phyloP scores from a whole-genome alignment of 495 filamentous ascomycete species.

The Daldinia decipiens region DNA sequence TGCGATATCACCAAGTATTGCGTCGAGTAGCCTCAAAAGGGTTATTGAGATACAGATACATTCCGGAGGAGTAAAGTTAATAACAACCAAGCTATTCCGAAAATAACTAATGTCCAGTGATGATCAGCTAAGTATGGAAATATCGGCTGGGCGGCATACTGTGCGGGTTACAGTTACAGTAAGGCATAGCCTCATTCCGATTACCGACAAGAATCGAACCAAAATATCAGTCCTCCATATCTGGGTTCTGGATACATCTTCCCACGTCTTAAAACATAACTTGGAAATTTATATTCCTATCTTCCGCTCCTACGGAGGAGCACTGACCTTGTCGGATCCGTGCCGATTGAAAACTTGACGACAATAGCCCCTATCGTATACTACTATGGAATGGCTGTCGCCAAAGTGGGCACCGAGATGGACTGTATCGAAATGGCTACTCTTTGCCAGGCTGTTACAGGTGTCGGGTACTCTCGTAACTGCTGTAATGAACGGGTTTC shows the following conservation, averaged over 20 bases:
- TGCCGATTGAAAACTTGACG: conserved; percentile 16
- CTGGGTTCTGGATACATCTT: conserved; percentile 8
- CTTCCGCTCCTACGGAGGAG: conserved; percentile 18
- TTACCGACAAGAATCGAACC: conserved; percentile 20
- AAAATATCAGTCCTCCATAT: conserved; percentile 17
- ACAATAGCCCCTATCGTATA: conserved; percentile 9
- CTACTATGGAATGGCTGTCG: conserved; percentile 48
- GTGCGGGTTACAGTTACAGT: conserved; percentile 33
- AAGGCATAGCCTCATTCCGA: conserved; percentile 39
- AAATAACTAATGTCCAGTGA: conserved; percentile 28
- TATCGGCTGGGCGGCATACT: conserved; percentile 39
- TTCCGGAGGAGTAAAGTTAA: conserved; percentile 17
- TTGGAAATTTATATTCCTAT: conserved; percentile 12
- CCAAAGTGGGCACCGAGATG: conserved; percentile 28
- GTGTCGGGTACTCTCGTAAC: conserved; percentile 44
- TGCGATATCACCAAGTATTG: background rate
- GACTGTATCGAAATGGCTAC: conserved; percentile 49
- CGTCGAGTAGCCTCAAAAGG: conserved; percentile 15
- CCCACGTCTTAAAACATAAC: conserved; percentile 33
- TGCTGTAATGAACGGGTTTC: conserved; percentile 51
- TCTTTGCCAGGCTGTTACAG: conserved; percentile 48
- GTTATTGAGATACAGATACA: background rate
- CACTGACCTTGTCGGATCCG: conserved; percentile 19
- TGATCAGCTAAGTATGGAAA: conserved; percentile 21
- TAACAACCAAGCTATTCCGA: conserved; percentile 29